phyloP scores from a whole-genome alignment of 1,284 basidiomycete genomes.

The Ceratobasidium sp. region DNA sequence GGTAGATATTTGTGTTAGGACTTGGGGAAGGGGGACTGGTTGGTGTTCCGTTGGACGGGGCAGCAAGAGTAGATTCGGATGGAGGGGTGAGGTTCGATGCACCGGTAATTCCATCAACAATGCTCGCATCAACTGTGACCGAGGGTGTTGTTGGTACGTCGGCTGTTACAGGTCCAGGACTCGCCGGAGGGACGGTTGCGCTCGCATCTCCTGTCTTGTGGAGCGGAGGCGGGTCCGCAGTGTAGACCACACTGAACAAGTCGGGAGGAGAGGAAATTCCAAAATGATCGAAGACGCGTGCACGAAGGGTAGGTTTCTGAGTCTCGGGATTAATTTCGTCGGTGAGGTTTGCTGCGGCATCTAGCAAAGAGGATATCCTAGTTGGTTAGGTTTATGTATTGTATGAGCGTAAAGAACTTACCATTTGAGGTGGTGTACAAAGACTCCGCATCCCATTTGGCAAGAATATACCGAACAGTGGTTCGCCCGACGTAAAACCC shows the following conservation, averaged over 20 bases:
- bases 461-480: conserved; percentile 70
- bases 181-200: conserved; percentile 58
- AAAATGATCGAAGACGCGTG: conserved; percentile 49
- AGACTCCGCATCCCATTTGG: conserved; percentile 63
- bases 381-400: neutral
- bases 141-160: conserved; percentile 20
- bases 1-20: conserved; percentile 54
- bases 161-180: conserved; percentile 7
- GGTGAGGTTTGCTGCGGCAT: neutral
- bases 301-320: conserved; percentile 54
- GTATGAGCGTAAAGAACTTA: neutral
- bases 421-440: conserved; percentile 50
- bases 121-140: conserved; percentile 25
- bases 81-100: neutral
- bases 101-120: conserved; percentile 22
- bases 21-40: conserved; percentile 3
- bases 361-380: neutral
- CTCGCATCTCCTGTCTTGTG: neutral
- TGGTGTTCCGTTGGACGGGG: conserved; percentile 55
- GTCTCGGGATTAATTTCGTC: conserved; percentile 48
- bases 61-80: conserved; percentile 61
- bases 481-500: conserved; percentile 80
- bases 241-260: conserved; percentile 64
- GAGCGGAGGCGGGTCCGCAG: conserved; percentile 35
- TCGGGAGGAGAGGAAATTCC: conserved; percentile 58